Base-by-base conservation (phyloP, 768 basidiomycete species). In the Antrodiella citrinella region DNA sequence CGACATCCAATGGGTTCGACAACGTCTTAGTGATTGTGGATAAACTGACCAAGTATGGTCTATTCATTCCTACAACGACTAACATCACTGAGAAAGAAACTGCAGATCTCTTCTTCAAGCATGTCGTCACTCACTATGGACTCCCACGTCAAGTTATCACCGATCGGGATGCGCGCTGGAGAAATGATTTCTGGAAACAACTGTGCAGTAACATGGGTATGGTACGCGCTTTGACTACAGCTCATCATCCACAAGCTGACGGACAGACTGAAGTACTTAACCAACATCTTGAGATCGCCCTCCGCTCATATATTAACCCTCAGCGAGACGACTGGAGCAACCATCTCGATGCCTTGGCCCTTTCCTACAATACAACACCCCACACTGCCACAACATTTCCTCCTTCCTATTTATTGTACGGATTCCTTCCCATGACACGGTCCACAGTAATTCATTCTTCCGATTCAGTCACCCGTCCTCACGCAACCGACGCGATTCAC, bases 251-350 rank as follows among this genome's bases (percentile, higher is more conserved):
- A 5, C 46, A 52, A 11, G 60, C 66, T 2, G 67, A 72, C 51
- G 71, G 68, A 2, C 71, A 69, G 51, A 69, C 62, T 0, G 66
- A 44, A 44, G 42, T 44, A 5, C 18, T 44, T 7, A 44, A 44
- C 18, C 42, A 44, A 44, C 11, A 7, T 5, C 18, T 44, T 7
- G 42, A 44, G 22, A 44, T 44, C 18, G 42, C 42, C 22, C 22
- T 44, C 11, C 5, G 18, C 11, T n/a, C 42, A 9, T 44, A 44
- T 18, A 18, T 44, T 5, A 18, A 21, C 7, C 42, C 18, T 44
- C 5, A 10, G 5, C 18, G 42, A 44, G 18, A 44, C 22, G 18
- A 44, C 18, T 44, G 18, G 42, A 5, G 11, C 18, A 7, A 18
- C 18, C 22, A 18, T 18, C 18, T 44, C 18, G 7, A n/a, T 44